A percentile compares a stretch with the other conserved stretches of the same genome.
These are phyloP conservation scores for Spinacia oleracea DNA, from an alignment of 179 eudicot species.

Conservation along the genomic window DNA sequence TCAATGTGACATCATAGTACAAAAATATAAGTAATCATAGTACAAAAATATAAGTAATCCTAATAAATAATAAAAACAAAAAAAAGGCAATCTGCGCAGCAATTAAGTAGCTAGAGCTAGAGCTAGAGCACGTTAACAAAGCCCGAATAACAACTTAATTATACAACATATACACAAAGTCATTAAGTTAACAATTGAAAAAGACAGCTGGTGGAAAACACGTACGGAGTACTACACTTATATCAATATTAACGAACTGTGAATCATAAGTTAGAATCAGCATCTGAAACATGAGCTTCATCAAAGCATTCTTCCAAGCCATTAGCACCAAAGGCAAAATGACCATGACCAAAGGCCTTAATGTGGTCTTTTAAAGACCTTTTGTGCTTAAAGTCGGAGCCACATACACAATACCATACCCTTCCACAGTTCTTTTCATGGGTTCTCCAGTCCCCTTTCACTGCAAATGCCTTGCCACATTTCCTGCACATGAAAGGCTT, in stretches of 20 bases:
- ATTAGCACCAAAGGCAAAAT: conserved; percentile 45
- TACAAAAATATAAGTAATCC: too few species aligned
- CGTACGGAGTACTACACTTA: neutral
- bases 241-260: neutral
- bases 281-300: conserved; percentile 27
- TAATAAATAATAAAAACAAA: too few species aligned
- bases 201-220: neutral
- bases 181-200: neutral
- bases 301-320: conserved; percentile 3
- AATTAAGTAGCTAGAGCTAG: too few species aligned
- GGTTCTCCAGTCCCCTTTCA: conserved; percentile 85
- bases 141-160: neutral
- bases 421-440: conserved; percentile 89
- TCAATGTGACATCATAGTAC: too few species aligned
- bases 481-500: conserved; percentile 60
- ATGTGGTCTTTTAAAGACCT: conserved; percentile 77
- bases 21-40: too few species aligned
- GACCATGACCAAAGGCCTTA: conserved; percentile 63
- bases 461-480: conserved; percentile 78
- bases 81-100: neutral
- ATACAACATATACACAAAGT: conserved; percentile 2
- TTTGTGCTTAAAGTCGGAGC: conserved; percentile 85
- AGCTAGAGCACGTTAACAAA: neutral
- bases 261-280: conserved; percentile 36
- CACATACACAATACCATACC: conserved; percentile 79